These are phyloP conservation scores for Plantago elongata DNA, from an alignment of 257 asterid species.

Conservation along the genomic window DNA sequence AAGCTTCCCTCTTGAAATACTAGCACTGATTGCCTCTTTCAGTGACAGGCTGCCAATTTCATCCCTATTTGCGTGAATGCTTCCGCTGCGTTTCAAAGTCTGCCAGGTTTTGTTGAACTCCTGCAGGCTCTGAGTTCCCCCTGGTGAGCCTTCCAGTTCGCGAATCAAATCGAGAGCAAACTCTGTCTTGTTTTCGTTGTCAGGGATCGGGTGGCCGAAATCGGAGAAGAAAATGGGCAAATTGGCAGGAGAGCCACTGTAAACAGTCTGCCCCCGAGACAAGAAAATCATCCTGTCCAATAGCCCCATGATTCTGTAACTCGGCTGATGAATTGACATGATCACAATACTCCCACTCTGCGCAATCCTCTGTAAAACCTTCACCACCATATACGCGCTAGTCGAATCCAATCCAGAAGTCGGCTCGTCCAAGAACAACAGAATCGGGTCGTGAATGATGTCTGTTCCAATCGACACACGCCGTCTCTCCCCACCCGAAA, in stretches of 20 bases:
- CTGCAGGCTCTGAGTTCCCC: constrained; percentile 57
- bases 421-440: constrained; percentile 73
- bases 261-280: constrained; percentile 69
- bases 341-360: constrained; percentile 75
- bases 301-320: constrained; percentile 60
- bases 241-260: constrained; percentile 60
- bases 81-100: constrained; percentile 26
- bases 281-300: constrained; percentile 60
- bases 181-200: constrained; percentile 58
- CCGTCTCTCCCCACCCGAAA: constrained; percentile 63
- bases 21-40: constrained; percentile 63
- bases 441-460: constrained; percentile 75
- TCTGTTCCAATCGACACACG: constrained; percentile 82
- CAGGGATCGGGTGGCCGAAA: constrained; percentile 76
- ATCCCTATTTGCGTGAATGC: not conserved
- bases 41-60: constrained; percentile 33
- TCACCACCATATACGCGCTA: constrained; percentile 83
- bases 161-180: constrained; percentile 69
- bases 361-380: constrained; percentile 72
- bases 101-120: constrained; percentile 71
- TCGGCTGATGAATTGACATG: constrained; percentile 85
- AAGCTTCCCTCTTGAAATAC: constrained; percentile 69
- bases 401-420: constrained; percentile 82
- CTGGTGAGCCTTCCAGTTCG: constrained; percentile 66
- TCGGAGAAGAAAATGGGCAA: constrained; percentile 54